Evolutionary conservation across 2,329 filamentous ascomycete species (phyloP).

Genomic region (Zymoseptoria ardabiliae): DNA sequence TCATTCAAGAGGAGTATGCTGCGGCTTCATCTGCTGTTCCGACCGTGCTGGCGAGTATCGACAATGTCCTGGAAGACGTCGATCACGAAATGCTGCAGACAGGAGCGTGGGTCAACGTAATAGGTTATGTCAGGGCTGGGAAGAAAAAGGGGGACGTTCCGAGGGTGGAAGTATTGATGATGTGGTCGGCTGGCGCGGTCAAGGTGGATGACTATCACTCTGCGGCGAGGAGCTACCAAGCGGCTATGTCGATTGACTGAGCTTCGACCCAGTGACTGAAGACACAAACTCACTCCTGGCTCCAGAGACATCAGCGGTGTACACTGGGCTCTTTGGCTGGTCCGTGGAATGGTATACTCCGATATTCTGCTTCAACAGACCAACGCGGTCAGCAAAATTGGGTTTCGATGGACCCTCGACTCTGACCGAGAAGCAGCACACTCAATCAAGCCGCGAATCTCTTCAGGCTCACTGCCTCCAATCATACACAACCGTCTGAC

Average conservation of each 20-base stretch:
- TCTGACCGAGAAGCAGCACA: too few species aligned
- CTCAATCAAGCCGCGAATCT: too few species aligned
- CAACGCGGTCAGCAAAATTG: too few species aligned
- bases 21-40: slow-evolving; percentile 24
- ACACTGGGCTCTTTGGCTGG: too few species aligned
- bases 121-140: slow-evolving; percentile 56
- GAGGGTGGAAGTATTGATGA: slow-evolving; percentile 63
- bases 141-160: slow-evolving; percentile 2
- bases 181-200: slow-evolving; percentile 71
- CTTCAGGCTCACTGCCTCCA: too few species aligned
- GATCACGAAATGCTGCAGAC: slow-evolving; percentile 56
- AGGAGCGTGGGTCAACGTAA: slow-evolving; percentile 83
- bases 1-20: slow-evolving; percentile 62
- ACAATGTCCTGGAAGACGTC: slow-evolving; percentile 60
- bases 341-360: too few species aligned
- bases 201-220: slow-evolving; percentile 65
- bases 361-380: too few species aligned
- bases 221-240: slow-evolving; percentile 35
- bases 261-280: too few species aligned
- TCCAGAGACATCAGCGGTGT: too few species aligned
- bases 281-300: too few species aligned
- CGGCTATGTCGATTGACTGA: neutral
- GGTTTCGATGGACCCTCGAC: too few species aligned
- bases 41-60: slow-evolving; percentile 60
- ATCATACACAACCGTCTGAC: too few species aligned